Evolutionary conservation across 345 rosid species (phyloP).

Genomic region (Kernera saxatilis): DNA sequence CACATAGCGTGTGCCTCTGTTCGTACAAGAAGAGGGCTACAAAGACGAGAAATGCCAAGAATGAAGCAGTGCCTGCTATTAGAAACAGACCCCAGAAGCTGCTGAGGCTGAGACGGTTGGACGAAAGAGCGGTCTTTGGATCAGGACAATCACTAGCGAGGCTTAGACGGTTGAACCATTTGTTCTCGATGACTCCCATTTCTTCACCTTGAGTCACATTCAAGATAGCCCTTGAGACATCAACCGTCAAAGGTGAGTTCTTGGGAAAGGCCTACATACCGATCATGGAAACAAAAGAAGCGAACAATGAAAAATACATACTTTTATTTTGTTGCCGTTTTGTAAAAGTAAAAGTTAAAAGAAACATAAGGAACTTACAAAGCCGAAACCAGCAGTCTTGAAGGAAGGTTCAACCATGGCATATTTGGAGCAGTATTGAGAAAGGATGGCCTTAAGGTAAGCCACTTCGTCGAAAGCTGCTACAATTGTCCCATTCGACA

Average conservation of each 20-base stretch:
- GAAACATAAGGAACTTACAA: slow-evolving; percentile 24
- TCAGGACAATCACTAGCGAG: slow-evolving; percentile 7
- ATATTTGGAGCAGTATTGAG: slow-evolving; percentile 11
- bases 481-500: slow-evolving; percentile 29
- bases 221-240: slow-evolving; percentile 44
- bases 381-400: slow-evolving; percentile 39
- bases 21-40: slow-evolving; percentile 8
- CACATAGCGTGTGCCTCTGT: neutral
- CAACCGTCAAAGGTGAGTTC: slow-evolving; percentile 32
- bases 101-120: slow-evolving; percentile 27
- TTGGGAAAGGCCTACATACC: slow-evolving; percentile 31
- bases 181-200: slow-evolving; percentile 24
- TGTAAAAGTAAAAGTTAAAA: neutral
- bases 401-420: slow-evolving; percentile 18
- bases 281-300: neutral
- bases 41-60: slow-evolving; percentile 27
- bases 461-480: slow-evolving; percentile 37
- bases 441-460: slow-evolving; percentile 22
- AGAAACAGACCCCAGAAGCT: slow-evolving; percentile 47
- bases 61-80: slow-evolving; percentile 33
- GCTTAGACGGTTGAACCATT: neutral
- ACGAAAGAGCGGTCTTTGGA: neutral
- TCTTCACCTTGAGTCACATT: slow-evolving; percentile 31
- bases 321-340: neutral
- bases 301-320: neutral